Percentiles rank a stretch among this genome's conserved stretches.
These are phyloP conservation scores for Tricholoma flavovirens DNA, from an alignment of 768 basidiomycete genomes.

Conservation along the genomic window DNA sequence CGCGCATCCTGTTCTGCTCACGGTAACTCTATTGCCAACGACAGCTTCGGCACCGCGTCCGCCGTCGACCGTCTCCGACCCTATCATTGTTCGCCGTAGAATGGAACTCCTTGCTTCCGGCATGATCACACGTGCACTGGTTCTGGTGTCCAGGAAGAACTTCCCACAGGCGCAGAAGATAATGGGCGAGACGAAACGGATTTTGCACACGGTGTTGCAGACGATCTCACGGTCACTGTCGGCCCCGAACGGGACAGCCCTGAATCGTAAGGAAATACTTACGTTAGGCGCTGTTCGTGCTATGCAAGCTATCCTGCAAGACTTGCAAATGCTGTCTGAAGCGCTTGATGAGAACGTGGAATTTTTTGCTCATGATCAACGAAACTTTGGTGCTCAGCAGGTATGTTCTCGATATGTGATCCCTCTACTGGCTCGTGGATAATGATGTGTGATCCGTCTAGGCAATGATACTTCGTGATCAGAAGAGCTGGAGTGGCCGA, in stretches of 20 bases:
- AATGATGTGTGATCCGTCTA: conserved; percentile 27
- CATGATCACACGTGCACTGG: conserved; percentile 93
- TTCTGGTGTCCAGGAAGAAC: conserved; percentile 89
- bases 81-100: conserved; percentile 84
- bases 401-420: conserved; percentile 33
- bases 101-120: conserved; percentile 97
- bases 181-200: conserved; percentile 85
- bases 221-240: conserved; percentile 72
- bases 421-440: background rate
- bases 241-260: conserved; percentile 48
- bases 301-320: conserved; percentile 79
- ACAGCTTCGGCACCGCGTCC: conserved; percentile 32
- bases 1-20: conserved; percentile 90
- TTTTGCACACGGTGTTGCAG: conserved; percentile 86
- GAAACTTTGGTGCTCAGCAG: conserved; percentile 97
- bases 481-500: conserved; percentile 91
- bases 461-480: conserved; percentile 95
- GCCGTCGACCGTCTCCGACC: conserved; percentile 58
- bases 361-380: conserved; percentile 86
- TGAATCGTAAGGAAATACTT: conserved; percentile 76
- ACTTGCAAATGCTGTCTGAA: conserved; percentile 81
- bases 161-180: conserved; percentile 88
- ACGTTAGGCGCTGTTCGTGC: conserved; percentile 70
- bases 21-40: conserved; percentile 80
- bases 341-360: conserved; percentile 89